Evolutionary conservation across 2,329 filamentous ascomycete species (phyloP).

Genomic region (Chaetomiaceae sp.): DNA sequence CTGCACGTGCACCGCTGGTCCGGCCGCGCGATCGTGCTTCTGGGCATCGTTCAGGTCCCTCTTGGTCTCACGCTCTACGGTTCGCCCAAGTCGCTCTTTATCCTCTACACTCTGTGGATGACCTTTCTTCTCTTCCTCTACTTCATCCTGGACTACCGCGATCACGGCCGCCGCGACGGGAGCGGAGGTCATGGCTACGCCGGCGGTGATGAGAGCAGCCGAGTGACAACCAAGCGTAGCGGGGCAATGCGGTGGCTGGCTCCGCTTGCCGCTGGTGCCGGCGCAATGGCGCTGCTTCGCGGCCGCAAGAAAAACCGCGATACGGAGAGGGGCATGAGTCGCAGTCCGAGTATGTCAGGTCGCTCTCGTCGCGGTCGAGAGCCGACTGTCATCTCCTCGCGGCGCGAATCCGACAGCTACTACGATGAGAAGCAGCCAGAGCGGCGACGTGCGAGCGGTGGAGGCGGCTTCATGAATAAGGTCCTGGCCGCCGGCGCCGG

Average conservation of each 20-base stretch:
- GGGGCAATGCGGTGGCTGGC: slow-evolving; percentile 41
- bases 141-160: slow-evolving; percentile 70
- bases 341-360: slow-evolving; percentile 35
- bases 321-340: slow-evolving; percentile 36
- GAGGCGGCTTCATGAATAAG: slow-evolving; percentile 55
- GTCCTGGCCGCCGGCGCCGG: slow-evolving; percentile 55
- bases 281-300: slow-evolving; percentile 40
- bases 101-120: slow-evolving; percentile 77
- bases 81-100: slow-evolving; percentile 76
- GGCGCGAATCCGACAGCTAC: slow-evolving; percentile 51
- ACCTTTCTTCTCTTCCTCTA: slow-evolving; percentile 66
- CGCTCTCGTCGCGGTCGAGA: slow-evolving; percentile 33
- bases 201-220: slow-evolving; percentile 34
- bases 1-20: slow-evolving; percentile 80
- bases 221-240: slow-evolving; percentile 35
- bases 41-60: slow-evolving; percentile 82
- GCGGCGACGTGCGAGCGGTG: slow-evolving; percentile 33
- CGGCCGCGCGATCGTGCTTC: slow-evolving; percentile 67
- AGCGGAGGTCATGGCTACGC: slow-evolving; percentile 48
- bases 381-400: slow-evolving; percentile 48
- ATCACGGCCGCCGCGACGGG: slow-evolving; percentile 51
- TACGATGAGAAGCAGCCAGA: slow-evolving; percentile 61
- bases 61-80: slow-evolving; percentile 88
- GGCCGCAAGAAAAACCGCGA: slow-evolving; percentile 39
- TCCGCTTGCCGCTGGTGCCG: slow-evolving; percentile 48